A percentile compares a stretch with the other conserved stretches of the same genome.
Conservation (phyloP, 2,329 filamentous ascomycete genomes). For the Tricladium varicosporioides region DNA sequence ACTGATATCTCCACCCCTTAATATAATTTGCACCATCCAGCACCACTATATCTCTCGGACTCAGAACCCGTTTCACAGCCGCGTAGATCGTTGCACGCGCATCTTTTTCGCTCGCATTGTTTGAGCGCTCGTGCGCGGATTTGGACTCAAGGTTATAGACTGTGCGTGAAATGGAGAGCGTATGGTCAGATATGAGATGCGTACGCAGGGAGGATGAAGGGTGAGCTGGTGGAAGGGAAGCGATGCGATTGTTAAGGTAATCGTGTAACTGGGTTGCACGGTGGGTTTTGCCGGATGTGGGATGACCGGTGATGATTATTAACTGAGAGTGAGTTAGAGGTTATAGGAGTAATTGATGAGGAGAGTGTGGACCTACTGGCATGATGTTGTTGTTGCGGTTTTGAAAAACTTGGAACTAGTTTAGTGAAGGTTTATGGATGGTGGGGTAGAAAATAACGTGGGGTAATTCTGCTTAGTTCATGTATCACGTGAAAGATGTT, state of each 20-base stretch:
- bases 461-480: too few species aligned
- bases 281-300: slow-evolving; percentile 59
- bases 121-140: slow-evolving; percentile 62
- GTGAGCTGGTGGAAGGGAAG: slow-evolving; percentile 32
- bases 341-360: neutral
- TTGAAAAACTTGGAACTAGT: too few species aligned
- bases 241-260: slow-evolving; percentile 40
- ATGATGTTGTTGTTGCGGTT: neutral
- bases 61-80: slow-evolving; percentile 74
- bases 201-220: slow-evolving; percentile 52
- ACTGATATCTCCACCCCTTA: slow-evolving; percentile 84
- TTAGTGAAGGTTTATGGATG: too few species aligned
- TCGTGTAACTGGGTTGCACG: slow-evolving; percentile 6
- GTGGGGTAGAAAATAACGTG: too few species aligned
- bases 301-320: slow-evolving; percentile 65
- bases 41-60: slow-evolving; percentile 72
- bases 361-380: slow-evolving; percentile 1
- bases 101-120: slow-evolving; percentile 77
- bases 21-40: slow-evolving; percentile 84
- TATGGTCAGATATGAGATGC: slow-evolving; percentile 72
- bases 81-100: slow-evolving; percentile 73
- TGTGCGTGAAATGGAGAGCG: slow-evolving; percentile 64
- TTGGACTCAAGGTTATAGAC: slow-evolving; percentile 67
- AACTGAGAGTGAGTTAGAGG: slow-evolving; percentile 44
- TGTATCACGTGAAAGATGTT: too few species aligned